Evolutionary conservation across 108 stramenopile genomes (phyloP).

Genomic region (Chaetoceros tenuissimus): DNA sequence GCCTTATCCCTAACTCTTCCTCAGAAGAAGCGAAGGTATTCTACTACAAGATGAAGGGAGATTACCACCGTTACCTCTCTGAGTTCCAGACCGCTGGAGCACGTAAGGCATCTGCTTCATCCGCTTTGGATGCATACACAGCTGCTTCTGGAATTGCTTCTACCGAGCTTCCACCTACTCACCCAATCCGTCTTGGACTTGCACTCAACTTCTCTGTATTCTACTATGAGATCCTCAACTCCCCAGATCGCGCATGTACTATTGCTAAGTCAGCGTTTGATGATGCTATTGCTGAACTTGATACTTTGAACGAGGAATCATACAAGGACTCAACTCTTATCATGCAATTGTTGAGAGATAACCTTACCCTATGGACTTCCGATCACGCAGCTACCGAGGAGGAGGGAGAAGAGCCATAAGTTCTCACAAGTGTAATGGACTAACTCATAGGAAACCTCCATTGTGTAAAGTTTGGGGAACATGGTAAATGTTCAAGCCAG

Average conservation of each 20-base stretch:
- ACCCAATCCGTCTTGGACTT: slow-evolving; percentile 99
- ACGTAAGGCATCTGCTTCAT: slow-evolving; percentile 85
- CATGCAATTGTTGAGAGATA: slow-evolving; percentile 99
- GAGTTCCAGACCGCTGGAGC: slow-evolving; percentile 87
- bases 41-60: slow-evolving; percentile 99
- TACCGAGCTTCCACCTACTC: slow-evolving; percentile 96
- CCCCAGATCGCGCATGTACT: slow-evolving; percentile 92
- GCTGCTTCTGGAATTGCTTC: slow-evolving; percentile 91
- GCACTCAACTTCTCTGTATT: slow-evolving; percentile 99
- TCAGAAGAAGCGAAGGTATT: slow-evolving; percentile 99
- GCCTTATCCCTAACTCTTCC: slow-evolving; percentile 96
- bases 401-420: slow-evolving; percentile 31
- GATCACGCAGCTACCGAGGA: slow-evolving; percentile 89
- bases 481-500: too few species aligned
- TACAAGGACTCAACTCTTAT: slow-evolving; percentile 99
- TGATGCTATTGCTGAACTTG: slow-evolving; percentile 99
- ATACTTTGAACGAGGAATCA: slow-evolving; percentile 97
- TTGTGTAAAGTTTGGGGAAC: too few species aligned
- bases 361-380: slow-evolving; percentile 99
- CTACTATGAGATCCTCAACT: slow-evolving; percentile 99
- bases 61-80: slow-evolving; percentile 99
- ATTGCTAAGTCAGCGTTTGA: slow-evolving; percentile 99
- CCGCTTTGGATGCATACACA: slow-evolving; percentile 97
- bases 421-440: too few species aligned
- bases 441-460: too few species aligned